Evolutionary conservation across 2,329 filamentous ascomycete genomes (phyloP).

Genomic region (Pseudocercospora pini-densiflorae): DNA sequence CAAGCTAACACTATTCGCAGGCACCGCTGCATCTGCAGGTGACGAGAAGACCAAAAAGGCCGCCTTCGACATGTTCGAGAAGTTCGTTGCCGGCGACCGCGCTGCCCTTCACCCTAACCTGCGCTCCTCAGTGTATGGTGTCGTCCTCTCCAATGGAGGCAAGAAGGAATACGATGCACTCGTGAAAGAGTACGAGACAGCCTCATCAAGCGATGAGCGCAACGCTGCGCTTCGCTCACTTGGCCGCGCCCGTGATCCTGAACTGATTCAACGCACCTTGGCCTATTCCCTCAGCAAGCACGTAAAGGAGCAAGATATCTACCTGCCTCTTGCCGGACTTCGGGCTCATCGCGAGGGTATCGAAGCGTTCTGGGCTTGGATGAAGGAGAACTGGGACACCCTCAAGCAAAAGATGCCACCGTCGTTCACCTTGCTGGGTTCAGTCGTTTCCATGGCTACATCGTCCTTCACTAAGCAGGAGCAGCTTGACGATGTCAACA

Average conservation of each 20-base stretch:
- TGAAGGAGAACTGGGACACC: constrained; percentile 86
- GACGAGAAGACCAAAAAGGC: constrained; percentile 79
- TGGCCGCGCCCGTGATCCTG: constrained; percentile 76
- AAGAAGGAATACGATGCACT: constrained; percentile 84
- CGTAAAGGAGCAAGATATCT: constrained; percentile 93
- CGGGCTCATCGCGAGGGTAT: constrained; percentile 79
- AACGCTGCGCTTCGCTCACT: constrained; percentile 87
- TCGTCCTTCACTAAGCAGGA: constrained; percentile 77
- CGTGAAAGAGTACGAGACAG: constrained; percentile 74
- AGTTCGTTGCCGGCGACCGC: constrained; percentile 78
- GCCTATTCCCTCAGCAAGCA: constrained; percentile 75
- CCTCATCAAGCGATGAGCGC: constrained; percentile 81
- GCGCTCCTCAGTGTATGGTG: constrained; percentile 81
- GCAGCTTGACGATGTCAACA: constrained; percentile 75
- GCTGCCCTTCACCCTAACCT: constrained; percentile 90
- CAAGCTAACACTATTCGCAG: background rate
- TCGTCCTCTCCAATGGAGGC: constrained; percentile 82
- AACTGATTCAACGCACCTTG: constrained; percentile 81
- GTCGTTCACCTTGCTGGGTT: constrained; percentile 82
- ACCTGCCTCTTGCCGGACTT: constrained; percentile 81
- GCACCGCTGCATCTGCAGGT: constrained; percentile 71
- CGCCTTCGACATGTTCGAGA: constrained; percentile 87
- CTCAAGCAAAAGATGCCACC: constrained; percentile 82
- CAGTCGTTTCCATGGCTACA: constrained; percentile 80
- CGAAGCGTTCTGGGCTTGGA: constrained; percentile 78